A percentile compares a stretch with the other conserved stretches of the same genome.
phyloP scores from a whole-genome alignment of 202 grass and related monocot species.

The Cymbopogon flexuosus region DNA sequence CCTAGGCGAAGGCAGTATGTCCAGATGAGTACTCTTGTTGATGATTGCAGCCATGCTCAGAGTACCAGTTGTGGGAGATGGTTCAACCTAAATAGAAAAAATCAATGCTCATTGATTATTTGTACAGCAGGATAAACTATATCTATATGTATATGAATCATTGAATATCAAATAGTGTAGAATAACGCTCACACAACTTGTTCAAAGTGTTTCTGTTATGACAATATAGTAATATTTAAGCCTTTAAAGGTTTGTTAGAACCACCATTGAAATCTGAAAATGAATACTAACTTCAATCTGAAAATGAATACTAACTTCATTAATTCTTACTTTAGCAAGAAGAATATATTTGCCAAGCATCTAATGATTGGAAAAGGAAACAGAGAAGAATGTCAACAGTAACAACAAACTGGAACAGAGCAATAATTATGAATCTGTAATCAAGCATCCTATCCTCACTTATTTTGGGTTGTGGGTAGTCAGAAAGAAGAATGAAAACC shows the following conservation, averaged over 20 bases:
- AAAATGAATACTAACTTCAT: background rate
- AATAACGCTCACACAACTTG: background rate
- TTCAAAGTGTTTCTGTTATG: background rate
- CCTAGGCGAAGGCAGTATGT: conserved; percentile 52
- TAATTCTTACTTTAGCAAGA: background rate
- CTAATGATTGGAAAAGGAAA: conserved; percentile 1
- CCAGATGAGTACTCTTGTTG: conserved; percentile 47
- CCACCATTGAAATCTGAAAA: background rate
- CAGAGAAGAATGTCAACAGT: background rate
- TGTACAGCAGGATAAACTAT: conserved; percentile 6
- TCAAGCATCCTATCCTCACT: conserved; percentile 3
- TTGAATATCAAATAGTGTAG: background rate
- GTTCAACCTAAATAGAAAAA: conserved; percentile 68
- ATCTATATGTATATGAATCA: background rate
- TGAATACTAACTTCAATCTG: background rate
- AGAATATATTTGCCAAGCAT: conserved; percentile 18
- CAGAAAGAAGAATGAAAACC: background rate
- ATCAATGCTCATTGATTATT: conserved; percentile 2
- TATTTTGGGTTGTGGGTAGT: conserved; percentile 13
- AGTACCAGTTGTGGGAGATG: conserved; percentile 89
- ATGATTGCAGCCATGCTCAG: conserved; percentile 57
- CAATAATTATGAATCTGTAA: conserved; percentile 6
- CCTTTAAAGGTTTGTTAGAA: background rate
- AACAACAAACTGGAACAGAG: conserved; percentile 21
- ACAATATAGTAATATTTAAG: background rate